Evolutionary conservation across 805 yeast genomes (phyloP).

Genomic region (Sporopachydermia quercuum): DNA sequence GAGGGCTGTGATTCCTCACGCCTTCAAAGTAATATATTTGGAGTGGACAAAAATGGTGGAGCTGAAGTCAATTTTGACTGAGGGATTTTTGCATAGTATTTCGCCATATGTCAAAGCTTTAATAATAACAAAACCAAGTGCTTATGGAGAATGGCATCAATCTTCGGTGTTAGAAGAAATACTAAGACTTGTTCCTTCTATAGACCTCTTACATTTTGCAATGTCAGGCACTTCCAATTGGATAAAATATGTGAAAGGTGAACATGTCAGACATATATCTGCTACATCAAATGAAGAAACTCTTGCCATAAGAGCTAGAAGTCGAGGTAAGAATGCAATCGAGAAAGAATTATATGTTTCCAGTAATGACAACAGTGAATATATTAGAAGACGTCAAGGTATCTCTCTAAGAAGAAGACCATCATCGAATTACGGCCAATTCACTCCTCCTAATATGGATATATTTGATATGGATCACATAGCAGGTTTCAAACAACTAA

Average conservation of each 20-base stretch:
- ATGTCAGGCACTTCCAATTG: constrained; percentile 8
- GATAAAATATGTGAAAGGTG: constrained; percentile 7
- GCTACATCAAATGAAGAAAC: constrained; percentile 2
- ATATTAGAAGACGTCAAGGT: background rate
- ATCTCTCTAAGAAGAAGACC: too few relatives aligned
- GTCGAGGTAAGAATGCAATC: constrained; percentile 2
- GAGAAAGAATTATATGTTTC: constrained; percentile 3
- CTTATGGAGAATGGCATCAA: constrained; percentile 8
- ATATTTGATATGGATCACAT: constrained; percentile 8
- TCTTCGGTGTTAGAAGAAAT: constrained; percentile 4
- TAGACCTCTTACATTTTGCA: constrained; percentile 2
- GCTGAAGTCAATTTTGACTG: background rate
- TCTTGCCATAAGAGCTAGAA: constrained; percentile 3
- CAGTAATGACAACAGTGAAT: constrained; percentile 3
- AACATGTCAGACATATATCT: background rate
- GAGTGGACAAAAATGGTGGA: background rate
- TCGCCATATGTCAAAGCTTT: background rate
- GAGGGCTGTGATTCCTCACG: background rate
- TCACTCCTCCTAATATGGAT: background rate
- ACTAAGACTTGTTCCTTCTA: constrained; percentile 5
- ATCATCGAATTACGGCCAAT: background rate
- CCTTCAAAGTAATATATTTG: background rate
- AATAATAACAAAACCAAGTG: constrained; percentile 5
- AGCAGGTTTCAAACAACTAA: constrained; percentile 4
- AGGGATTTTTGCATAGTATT: background rate